A percentile compares a stretch with the other conserved stretches of the same genome.
Evolutionary conservation across 495 filamentous ascomycete genomes (phyloP).

Genomic region (Xylaria intraflava): DNA sequence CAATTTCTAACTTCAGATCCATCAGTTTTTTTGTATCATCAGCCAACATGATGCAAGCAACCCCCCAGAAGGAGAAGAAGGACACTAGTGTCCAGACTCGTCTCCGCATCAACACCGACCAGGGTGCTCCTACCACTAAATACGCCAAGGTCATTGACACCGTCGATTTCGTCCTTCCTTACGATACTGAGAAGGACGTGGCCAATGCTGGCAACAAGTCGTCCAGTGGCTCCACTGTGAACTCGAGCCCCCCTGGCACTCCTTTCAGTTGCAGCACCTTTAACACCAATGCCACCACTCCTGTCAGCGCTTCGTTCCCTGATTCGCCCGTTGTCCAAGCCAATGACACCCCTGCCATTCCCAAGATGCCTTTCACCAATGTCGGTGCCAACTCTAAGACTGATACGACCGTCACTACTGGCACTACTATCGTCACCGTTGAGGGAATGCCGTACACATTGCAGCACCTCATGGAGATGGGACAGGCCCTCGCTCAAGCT

Average conservation of each 20-base stretch:
- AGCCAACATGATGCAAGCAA: neutral
- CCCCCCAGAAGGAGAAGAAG: neutral
- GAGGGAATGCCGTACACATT: constrained; percentile 1
- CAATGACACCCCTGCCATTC: no score
- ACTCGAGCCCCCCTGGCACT: neutral
- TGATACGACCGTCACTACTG: no score
- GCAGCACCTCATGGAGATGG: constrained; percentile 13
- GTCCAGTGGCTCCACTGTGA: neutral
- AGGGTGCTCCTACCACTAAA: neutral
- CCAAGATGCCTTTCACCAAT: no score
- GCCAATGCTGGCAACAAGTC: no score
- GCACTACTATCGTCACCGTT: neutral
- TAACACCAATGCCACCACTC: neutral
- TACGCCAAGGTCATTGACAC: neutral
- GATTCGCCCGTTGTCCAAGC: neutral
- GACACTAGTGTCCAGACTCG: no score
- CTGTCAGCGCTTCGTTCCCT: neutral
- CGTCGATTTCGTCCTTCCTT: no score
- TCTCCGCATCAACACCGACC: neutral
- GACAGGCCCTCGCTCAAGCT: constrained; percentile 12
- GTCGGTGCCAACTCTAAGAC: neutral
- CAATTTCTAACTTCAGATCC: neutral
- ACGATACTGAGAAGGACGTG: no score
- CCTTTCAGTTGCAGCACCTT: neutral
- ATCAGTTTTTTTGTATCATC: neutral